Conservation (phyloP, 331 rosid genomes). For the Pyrus hybrid region DNA sequence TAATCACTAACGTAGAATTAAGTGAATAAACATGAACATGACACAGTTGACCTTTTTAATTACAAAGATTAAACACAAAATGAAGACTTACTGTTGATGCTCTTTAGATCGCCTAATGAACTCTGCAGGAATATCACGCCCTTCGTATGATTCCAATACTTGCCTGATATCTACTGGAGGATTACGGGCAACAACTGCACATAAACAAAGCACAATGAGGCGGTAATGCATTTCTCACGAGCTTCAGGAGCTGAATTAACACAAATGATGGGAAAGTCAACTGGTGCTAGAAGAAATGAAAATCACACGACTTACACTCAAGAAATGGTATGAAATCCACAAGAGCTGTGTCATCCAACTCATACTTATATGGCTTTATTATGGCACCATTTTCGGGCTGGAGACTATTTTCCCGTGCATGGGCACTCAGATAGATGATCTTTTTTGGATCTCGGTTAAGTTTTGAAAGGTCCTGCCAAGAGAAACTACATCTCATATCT, state of each 20-base stretch:
- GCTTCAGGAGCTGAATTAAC: not conserved
- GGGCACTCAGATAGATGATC: slow-evolving; percentile 82
- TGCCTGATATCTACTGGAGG: slow-evolving; percentile 83
- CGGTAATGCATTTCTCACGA: slow-evolving; percentile 7
- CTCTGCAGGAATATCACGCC: slow-evolving; percentile 74
- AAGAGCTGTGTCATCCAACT: slow-evolving; percentile 72
- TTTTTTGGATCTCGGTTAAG: slow-evolving; percentile 85
- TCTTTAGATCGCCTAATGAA: slow-evolving; percentile 81
- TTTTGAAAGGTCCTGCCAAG: slow-evolving; percentile 78
- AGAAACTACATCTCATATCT: slow-evolving; percentile 8
- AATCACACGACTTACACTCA: slow-evolving; percentile 54
- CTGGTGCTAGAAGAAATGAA: not conserved
- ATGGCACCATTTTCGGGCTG: slow-evolving; percentile 77
- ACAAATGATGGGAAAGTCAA: too few species aligned
- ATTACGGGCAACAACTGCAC: slow-evolving; percentile 83
- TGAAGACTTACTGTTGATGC: slow-evolving; percentile 22
- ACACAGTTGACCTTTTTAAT: not conserved
- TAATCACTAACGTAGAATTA: not conserved
- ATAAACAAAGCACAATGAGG: slow-evolving; percentile 10
- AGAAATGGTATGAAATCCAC: slow-evolving; percentile 90
- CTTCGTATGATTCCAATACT: slow-evolving; percentile 76
- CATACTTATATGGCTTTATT: slow-evolving; percentile 71
- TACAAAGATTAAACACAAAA: not conserved
- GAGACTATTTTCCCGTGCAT: slow-evolving; percentile 76
- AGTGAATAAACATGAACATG: not conserved